Conservation (phyloP, 169 alveolate genomes). For the Plasmodium vivax region DNA sequence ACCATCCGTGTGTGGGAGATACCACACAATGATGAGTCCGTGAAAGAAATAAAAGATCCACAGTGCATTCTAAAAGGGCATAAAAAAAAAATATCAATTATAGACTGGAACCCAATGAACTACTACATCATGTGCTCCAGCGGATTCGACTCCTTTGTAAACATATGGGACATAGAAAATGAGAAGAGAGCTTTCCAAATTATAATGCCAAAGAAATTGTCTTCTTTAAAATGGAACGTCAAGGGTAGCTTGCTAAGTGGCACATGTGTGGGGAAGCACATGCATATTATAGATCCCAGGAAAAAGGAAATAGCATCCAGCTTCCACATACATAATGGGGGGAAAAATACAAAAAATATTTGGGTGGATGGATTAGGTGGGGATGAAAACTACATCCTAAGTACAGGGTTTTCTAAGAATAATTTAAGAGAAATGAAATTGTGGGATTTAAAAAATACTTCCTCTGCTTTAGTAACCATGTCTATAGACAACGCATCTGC, state of each 20-base stretch:
- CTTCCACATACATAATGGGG: constrained; percentile 79
- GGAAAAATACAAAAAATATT: constrained; percentile 76
- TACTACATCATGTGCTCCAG: constrained; percentile 79
- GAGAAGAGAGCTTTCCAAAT: constrained; percentile 75
- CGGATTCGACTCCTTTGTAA: constrained; percentile 76
- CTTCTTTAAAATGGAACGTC: constrained; percentile 80
- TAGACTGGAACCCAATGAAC: constrained; percentile 81
- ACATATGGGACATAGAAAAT: constrained; percentile 81
- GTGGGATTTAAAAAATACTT: constrained; percentile 82
- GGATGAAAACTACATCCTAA: constrained; percentile 73
- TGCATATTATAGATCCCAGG: constrained; percentile 81
- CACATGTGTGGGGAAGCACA: constrained; percentile 5
- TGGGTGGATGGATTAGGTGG: constrained; percentile 85
- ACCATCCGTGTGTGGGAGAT: constrained; percentile 81
- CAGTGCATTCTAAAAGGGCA: constrained; percentile 79
- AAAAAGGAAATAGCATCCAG: constrained; percentile 67
- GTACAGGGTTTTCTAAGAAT: constrained; percentile 84
- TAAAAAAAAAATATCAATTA: constrained; percentile 79
- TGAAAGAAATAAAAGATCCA: constrained; percentile 50
- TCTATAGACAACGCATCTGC: constrained; percentile 83
- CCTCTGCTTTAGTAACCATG: constrained; percentile 64
- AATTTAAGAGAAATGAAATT: constrained; percentile 81
- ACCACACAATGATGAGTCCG: constrained; percentile 47
- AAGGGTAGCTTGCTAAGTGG: constrained; percentile 69
- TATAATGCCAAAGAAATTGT: constrained; percentile 74